Conservation (phyloP, 495 filamentous ascomycete species). For the Aspergillus asperescens region DNA sequence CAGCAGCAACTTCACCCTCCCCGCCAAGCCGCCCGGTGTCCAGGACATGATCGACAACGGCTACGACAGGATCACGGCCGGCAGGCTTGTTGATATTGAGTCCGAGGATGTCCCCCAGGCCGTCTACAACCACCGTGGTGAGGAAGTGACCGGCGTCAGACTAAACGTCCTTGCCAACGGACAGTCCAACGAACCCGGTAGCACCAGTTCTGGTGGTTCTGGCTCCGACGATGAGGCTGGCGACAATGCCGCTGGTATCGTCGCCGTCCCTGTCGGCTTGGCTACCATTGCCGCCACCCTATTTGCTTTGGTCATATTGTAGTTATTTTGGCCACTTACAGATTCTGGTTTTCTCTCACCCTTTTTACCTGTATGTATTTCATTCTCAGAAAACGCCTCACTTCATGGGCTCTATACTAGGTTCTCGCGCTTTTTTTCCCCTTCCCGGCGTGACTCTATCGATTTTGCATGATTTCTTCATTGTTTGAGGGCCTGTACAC, state of each 20-base stretch:
- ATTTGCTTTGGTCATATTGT: conserved; percentile 16
- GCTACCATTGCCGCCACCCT: conserved; percentile 13
- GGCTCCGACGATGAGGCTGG: conserved; percentile 22
- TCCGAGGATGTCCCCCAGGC: conserved; percentile 44
- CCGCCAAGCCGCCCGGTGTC: conserved; percentile 47
- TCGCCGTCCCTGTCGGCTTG: conserved; percentile 17
- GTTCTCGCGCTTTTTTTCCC: not conserved
- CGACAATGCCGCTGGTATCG: conserved; percentile 22
- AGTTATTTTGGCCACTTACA: not conserved
- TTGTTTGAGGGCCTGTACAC: too few relatives aligned
- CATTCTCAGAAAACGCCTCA: not conserved
- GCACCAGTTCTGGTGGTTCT: conserved; percentile 29
- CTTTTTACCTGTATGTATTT: not conserved
- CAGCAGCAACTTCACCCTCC: conserved; percentile 71
- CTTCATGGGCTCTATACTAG: not conserved
- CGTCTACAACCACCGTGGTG: conserved; percentile 52
- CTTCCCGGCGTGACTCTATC: not conserved
- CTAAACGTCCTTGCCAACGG: conserved; percentile 49
- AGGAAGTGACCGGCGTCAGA: conserved; percentile 45
- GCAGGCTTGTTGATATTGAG: conserved; percentile 56
- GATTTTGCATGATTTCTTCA: too few relatives aligned
- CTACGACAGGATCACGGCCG: conserved; percentile 45
- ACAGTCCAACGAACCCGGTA: conserved; percentile 49
- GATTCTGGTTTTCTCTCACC: not conserved
- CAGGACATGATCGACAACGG: conserved; percentile 51